Percentiles rank a stretch among this genome's conserved stretches.
Evolutionary conservation across 2,329 filamentous ascomycete genomes (phyloP).

Genomic region (Alternaria gansuensis): DNA sequence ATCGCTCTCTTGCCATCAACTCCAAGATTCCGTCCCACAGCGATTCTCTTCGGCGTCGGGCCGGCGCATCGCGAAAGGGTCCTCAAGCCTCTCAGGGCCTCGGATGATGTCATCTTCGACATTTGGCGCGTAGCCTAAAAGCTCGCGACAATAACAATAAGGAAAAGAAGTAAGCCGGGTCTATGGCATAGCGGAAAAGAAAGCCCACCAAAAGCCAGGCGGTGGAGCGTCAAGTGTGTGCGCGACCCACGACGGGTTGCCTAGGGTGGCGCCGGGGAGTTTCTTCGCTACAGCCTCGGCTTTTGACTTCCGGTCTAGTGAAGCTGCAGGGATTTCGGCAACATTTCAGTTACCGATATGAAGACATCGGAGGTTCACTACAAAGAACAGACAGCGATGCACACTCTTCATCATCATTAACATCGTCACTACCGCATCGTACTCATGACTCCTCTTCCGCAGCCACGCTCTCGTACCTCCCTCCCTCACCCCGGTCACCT

Average conservation of each 20-base stretch:
- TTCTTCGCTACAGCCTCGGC: conserved; percentile 35
- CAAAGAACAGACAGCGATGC: not conserved
- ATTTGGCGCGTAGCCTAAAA: conserved; percentile 14
- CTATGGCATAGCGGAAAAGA: conserved; percentile 25
- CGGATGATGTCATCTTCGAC: conserved; percentile 49
- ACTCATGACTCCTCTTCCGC: conserved; percentile 41
- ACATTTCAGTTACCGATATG: conserved; percentile 16
- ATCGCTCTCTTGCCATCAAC: conserved; percentile 29
- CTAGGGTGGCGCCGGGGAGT: conserved; percentile 33
- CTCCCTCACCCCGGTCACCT: conserved; percentile 36
- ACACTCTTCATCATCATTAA: conserved; percentile 15
- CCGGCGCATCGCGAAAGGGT: conserved; percentile 40
- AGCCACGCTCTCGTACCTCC: conserved; percentile 68
- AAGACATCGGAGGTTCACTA: not conserved
- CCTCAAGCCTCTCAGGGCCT: conserved; percentile 40
- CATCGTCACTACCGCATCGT: conserved; percentile 6
- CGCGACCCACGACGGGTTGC: conserved; percentile 22
- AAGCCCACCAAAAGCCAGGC: conserved; percentile 10
- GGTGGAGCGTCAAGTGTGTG: conserved; percentile 25
- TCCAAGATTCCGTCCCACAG: conserved; percentile 10
- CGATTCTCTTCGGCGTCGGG: conserved; percentile 26
- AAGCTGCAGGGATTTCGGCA: conserved; percentile 13
- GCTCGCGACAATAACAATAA: not conserved
- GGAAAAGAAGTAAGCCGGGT: not conserved
- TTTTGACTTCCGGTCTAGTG: conserved; percentile 15